Evolutionary conservation across 371 early-diverging fungal genomes (phyloP).

Genomic region (Cokeromyces recurvatus): DNA sequence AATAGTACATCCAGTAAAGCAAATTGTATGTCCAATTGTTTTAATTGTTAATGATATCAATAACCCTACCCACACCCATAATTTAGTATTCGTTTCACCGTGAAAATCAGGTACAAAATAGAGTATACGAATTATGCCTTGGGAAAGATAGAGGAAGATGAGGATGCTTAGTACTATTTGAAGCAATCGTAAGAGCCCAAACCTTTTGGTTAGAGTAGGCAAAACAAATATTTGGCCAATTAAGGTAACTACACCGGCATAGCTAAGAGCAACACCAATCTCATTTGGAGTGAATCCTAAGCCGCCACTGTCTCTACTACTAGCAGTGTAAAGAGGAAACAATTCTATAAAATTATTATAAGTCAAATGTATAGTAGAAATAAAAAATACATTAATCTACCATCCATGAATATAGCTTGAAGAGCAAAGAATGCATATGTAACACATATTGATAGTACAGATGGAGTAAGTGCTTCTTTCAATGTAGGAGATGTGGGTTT

Average conservation of each 20-base stretch:
- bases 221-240: conserved; percentile 56
- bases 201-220: conserved; percentile 42
- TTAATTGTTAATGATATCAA: conserved; percentile 23
- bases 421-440: conserved; percentile 29
- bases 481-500: conserved; percentile 15
- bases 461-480: conserved; percentile 34
- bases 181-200: conserved; percentile 50
- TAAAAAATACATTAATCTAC: conserved; percentile 9
- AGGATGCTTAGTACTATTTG: conserved; percentile 35
- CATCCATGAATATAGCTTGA: conserved; percentile 39
- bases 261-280: conserved; percentile 58
- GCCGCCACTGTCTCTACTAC: conserved; percentile 50
- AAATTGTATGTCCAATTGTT: conserved; percentile 31
- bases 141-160: conserved; percentile 38
- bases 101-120: conserved; percentile 26
- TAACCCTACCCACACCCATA: conserved; percentile 45
- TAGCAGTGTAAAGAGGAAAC: conserved; percentile 60
- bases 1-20: conserved; percentile 31
- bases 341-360: conserved; percentile 36
- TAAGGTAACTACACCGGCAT: conserved; percentile 50
- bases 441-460: conserved; percentile 32
- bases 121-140: conserved; percentile 30
- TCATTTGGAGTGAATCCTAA: conserved; percentile 50
- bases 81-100: conserved; percentile 27
- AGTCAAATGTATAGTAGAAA: not conserved